Evolutionary conservation across 2,329 filamentous ascomycete species (phyloP), one percentile per base, ranked within the genome.

Genomic region (Cladosporium sp.): DNA sequence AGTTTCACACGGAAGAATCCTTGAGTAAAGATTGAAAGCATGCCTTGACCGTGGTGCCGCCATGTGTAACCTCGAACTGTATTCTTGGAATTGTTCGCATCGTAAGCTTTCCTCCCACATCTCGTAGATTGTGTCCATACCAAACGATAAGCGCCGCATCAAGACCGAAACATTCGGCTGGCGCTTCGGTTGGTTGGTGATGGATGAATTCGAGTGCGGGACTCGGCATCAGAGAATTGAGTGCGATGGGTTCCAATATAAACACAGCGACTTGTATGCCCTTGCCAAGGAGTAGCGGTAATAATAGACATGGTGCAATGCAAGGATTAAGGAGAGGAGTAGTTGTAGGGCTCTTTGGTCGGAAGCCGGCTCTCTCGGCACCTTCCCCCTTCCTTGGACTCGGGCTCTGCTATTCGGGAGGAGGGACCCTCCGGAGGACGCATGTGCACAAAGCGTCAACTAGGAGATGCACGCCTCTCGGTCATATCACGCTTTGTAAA

Each of bases 391-490:
- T 24, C 41, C 41, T 47, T 21, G 41, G 38, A n/a, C 5, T 44
- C 38, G 38, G 41, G 41, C n/a, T 47, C 41, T 47, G 38, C 38
- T 44, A 44, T 44, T 44, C 18, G 18, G 18, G 18, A 5, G 12
- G 38, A 47, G n/a, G 41, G 41, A n/a, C n/a, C n/a, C n/a, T n/a
- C n/a, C n/a, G n/a, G n/a, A n/a, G n/a, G n/a, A 47, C 24, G n/a
- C 52, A 55, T 55, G 52, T 55, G 52, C 52, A n/a, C 52, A 55
- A 32, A 32, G 52, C 52, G 28, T 32, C 18, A 8, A 30, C 52
- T 55, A 55, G 41, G 41, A 47, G 41, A 47, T 47, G 41, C 41
- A 47, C 28, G 18, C 52, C 32, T 55, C 52, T 55, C 52, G 52
- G 52, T 21, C 52, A 55, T 32, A 55, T 55, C 52, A 55, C 28